phyloP scores from a whole-genome alignment of 371 early-diverging fungal genomes.

The Zychaea mexicana region DNA sequence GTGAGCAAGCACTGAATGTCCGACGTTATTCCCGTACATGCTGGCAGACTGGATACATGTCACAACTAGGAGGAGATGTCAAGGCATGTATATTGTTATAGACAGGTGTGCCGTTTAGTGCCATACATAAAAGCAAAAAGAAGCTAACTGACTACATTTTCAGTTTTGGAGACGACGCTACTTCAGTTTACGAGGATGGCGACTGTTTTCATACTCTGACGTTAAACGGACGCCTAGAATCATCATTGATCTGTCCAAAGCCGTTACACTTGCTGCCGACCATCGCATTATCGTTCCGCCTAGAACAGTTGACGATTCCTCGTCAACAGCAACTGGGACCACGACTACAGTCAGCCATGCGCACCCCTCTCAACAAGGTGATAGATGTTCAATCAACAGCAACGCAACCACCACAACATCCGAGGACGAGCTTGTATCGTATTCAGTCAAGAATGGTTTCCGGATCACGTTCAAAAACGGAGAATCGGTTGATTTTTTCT shows the following conservation, averaged over 20 bases:
- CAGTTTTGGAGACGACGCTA: constrained; percentile 33
- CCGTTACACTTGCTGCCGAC: constrained; percentile 20
- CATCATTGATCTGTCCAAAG: constrained; percentile 30
- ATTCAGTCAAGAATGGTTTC: constrained; percentile 29
- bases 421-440: constrained; percentile 12
- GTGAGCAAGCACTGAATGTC: constrained; percentile 34
- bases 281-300: constrained; percentile 11
- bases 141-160: not conserved
- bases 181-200: constrained; percentile 23
- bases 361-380: not conserved
- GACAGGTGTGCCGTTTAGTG: not conserved
- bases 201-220: constrained; percentile 27
- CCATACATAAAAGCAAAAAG: not conserved
- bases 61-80: constrained; percentile 32
- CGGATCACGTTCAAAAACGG: constrained; percentile 29
- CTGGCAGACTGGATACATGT: constrained; percentile 42
- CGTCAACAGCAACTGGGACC: not conserved
- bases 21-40: constrained; percentile 31
- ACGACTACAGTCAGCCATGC: not conserved
- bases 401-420: not conserved
- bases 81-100: constrained; percentile 17
- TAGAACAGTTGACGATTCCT: not conserved
- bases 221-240: constrained; percentile 12
- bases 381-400: not conserved
- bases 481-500: constrained; percentile 32